phyloP scores from a whole-genome alignment of 1,139 yeast genomes.

The Blastobotrys petasosporus region DNA sequence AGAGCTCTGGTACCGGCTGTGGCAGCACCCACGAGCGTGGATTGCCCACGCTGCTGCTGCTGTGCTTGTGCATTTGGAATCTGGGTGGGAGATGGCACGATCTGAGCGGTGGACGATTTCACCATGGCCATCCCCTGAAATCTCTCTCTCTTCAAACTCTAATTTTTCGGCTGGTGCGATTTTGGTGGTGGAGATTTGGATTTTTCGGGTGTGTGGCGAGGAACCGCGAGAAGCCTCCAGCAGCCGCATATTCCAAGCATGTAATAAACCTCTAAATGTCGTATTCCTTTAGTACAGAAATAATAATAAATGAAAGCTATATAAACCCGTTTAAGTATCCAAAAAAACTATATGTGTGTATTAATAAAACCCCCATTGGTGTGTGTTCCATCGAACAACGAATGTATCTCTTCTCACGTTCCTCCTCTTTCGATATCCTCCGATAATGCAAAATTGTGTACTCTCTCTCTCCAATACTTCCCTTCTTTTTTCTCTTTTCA shows the following conservation, averaged over 20 bases:
- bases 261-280: background rate
- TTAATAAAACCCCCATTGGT: no score
- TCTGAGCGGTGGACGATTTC: no score
- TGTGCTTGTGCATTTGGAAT: background rate
- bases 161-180: background rate
- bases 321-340: background rate
- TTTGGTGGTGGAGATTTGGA: no score
- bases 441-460: background rate
- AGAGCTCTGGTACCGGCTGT: conserved; percentile 83
- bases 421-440: no score
- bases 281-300: conserved; percentile 1
- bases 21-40: conserved; percentile 47
- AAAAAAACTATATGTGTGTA: no score
- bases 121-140: background rate
- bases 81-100: no score
- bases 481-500: no score
- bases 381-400: no score
- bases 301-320: background rate
- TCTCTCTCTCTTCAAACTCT: background rate
- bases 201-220: no score
- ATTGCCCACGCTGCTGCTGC: background rate
- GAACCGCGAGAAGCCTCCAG: no score
- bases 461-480: no score
- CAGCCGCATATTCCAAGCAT: background rate
- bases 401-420: no score